Evolutionary conservation across 257 asterid species (phyloP), one percentile per base, ranked within the genome.

Genomic region (Plantago major): DNA sequence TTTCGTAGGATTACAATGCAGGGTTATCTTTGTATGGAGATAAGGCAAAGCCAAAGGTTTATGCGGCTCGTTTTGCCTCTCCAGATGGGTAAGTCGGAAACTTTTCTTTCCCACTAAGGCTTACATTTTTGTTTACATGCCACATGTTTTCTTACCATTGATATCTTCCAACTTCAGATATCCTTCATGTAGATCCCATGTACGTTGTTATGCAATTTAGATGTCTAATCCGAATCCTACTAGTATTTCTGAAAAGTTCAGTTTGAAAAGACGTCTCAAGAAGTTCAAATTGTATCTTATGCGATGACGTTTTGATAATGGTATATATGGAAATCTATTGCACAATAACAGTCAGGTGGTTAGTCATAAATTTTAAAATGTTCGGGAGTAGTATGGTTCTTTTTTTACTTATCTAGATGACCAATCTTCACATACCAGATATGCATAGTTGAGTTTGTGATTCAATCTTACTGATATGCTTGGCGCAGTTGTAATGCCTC

Each of bases 11-110:
- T 71, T 77, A 75, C 71, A 83, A 80, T 76, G 94, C 83, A 74
- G 99, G 99, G 65, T 58, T 82, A 48, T 83, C 96, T 42, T 93
- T 92, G 11, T 92, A 89, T 64, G 99, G 97, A 63, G 99, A 92
- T 70, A 89, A 85, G 80, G 97, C 82, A 42, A 89, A 92, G 75
- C 89, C 99, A 48, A 92, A 77, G 84, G 67, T 87, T 44, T 89
- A 73, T 71, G 99, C 97, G 33, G 99, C 97, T 17, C 97, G 91
- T 52, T 92, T 89, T 73, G 87, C 96, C 18, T 74, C 97, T 60
- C 66, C 85, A 5, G 99, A 92, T 74, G 95, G 99, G 99, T 92
- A 84, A 65, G 46, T 22, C 2, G 26, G 26, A 22, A 22, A 22
- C 26, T 22, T 22, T 22, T 22, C 26, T 22, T 22, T 22, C 26